Evolutionary conservation across 306 rosid genomes (phyloP).

Genomic region (Hippophae tibetana): DNA sequence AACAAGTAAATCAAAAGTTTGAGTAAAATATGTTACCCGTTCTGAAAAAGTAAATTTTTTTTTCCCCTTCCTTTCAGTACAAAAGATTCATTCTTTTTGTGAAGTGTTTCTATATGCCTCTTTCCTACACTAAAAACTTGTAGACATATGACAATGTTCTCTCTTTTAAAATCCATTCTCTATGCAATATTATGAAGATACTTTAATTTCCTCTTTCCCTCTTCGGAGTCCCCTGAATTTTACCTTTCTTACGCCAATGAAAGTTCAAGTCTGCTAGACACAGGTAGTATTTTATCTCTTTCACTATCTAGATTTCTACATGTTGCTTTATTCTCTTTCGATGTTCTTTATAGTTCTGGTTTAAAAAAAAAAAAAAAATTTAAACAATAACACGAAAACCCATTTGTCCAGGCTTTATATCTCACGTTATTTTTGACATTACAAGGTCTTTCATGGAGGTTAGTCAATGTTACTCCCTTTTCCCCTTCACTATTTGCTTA

Average conservation of each 20-base stretch:
- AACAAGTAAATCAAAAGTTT: no score
- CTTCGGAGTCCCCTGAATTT: slow-evolving; percentile 22
- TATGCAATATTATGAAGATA: slow-evolving; percentile 2
- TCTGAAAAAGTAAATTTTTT: no score
- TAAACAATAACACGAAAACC: slow-evolving; percentile 23
- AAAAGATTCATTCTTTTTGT: no score
- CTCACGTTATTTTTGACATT: slow-evolving; percentile 36
- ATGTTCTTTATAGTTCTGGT: slow-evolving; percentile 15
- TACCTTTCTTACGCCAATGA: slow-evolving; percentile 20
- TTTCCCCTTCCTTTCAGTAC: no score
- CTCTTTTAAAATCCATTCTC: slow-evolving; percentile 5
- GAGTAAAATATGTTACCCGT: no score
- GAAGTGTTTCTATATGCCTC: slow-evolving; percentile 2
- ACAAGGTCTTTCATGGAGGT: slow-evolving; percentile 30
- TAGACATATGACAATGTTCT: slow-evolving; percentile 10
- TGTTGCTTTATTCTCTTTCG: slow-evolving; percentile 19
- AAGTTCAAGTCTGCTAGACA: slow-evolving; percentile 19
- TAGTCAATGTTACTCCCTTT: slow-evolving; percentile 13
- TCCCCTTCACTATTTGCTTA: slow-evolving; percentile 9
- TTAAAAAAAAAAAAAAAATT: slow-evolving; percentile 22
- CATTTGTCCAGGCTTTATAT: slow-evolving; percentile 40
- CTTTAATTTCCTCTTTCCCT: slow-evolving; percentile 3
- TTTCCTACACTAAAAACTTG: not conserved
- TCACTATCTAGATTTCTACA: slow-evolving; percentile 6
- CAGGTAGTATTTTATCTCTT: slow-evolving; percentile 29